Evolutionary conservation across 257 asterid genomes (phyloP).

Genomic region (Petunia axillaris): DNA sequence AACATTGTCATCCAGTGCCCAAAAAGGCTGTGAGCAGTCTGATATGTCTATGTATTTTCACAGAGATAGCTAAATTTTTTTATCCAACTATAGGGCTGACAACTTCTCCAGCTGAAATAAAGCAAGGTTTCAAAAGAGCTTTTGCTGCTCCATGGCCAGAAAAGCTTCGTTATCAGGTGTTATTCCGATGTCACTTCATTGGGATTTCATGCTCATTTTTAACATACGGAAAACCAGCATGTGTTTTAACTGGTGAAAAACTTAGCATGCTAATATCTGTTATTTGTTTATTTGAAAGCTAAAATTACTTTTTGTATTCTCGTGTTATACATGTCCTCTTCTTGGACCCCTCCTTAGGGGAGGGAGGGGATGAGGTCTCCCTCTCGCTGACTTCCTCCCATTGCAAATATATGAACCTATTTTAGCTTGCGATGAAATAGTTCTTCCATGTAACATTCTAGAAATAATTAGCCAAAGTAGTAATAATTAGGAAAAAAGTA

Average conservation of each 20-base stretch:
- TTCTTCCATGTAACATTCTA: conserved; percentile 7
- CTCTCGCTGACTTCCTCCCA: neutral
- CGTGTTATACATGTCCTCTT: neutral
- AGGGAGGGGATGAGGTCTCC: neutral
- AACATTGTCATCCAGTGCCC: neutral
- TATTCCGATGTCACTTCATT: neutral
- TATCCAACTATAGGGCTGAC: conserved; percentile 54
- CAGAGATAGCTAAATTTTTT: conserved; percentile 11
- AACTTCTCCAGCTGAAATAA: conserved; percentile 68
- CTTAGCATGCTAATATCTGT: neutral
- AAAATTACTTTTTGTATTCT: neutral
- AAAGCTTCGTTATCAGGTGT: conserved; percentile 89
- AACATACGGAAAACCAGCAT: neutral
- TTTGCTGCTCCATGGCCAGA: conserved; percentile 93
- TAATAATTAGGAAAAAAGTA: neutral
- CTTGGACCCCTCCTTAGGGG: neutral
- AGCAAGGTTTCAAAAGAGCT: conserved; percentile 85
- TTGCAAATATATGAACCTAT: neutral
- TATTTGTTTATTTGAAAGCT: neutral
- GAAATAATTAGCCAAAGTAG: neutral
- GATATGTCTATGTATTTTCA: neutral
- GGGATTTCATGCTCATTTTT: conserved; percentile 19
- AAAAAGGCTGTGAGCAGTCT: neutral
- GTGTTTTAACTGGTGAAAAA: neutral
- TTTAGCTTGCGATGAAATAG: neutral